Evolutionary conservation across 2,329 filamentous ascomycete genomes (phyloP).

Genomic region (Phaeosphaeriaceae sp.): DNA sequence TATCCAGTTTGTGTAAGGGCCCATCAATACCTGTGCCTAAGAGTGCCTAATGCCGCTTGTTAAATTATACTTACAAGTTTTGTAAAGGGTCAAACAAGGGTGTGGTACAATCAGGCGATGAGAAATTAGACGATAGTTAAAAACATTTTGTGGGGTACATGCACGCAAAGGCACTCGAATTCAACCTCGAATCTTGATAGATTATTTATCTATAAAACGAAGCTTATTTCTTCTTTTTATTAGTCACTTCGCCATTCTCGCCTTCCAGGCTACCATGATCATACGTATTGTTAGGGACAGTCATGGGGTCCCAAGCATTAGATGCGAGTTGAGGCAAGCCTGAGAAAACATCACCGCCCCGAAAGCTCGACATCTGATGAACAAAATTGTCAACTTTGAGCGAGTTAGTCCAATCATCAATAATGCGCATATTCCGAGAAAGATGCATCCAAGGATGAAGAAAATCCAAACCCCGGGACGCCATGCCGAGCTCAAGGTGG

Average conservation of each 20-base stretch:
- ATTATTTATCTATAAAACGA: constrained; percentile 3
- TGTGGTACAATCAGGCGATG: no score
- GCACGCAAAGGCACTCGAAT: no score
- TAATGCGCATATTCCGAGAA: not conserved
- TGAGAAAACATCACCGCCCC: not conserved
- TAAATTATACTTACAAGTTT: no score
- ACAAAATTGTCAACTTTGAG: not conserved
- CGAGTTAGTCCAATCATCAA: not conserved
- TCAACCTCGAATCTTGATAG: not conserved
- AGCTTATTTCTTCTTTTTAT: constrained; percentile 3
- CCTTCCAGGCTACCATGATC: not conserved
- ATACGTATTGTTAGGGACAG: no score
- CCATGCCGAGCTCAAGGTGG: constrained; percentile 1
- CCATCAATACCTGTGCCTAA: no score
- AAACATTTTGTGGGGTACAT: not conserved
- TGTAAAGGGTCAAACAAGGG: no score
- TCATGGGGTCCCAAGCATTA: not conserved
- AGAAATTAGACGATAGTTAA: no score
- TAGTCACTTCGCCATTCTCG: not conserved
- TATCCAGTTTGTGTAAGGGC: no score
- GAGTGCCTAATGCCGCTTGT: no score
- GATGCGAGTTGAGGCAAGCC: not conserved
- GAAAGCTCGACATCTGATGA: constrained; percentile 2
- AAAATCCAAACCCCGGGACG: constrained; percentile 1
- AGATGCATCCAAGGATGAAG: not conserved